Conservation (phyloP, 345 rosid genomes). For the Populus alba region DNA sequence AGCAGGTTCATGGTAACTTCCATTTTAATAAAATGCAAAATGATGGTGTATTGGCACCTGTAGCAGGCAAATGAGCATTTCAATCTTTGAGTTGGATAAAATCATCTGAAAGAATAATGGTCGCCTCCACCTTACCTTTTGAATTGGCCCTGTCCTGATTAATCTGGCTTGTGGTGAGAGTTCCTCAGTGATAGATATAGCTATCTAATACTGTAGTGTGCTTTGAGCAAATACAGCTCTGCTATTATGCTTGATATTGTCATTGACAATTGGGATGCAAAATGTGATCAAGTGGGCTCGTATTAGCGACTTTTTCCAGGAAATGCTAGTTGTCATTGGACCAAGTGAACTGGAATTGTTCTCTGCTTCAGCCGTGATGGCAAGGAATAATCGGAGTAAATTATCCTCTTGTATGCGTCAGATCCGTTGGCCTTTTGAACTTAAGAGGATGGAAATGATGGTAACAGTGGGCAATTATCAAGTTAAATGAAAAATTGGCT, state of each 20-base stretch:
- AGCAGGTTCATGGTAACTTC: neutral
- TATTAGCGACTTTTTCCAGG: neutral
- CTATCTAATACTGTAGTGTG: no score
- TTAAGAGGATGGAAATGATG: no score
- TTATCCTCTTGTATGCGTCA: no score
- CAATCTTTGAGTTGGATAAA: neutral
- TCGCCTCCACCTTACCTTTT: neutral
- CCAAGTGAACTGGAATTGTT: neutral
- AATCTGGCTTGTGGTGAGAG: no score
- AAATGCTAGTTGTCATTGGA: neutral
- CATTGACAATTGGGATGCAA: neutral
- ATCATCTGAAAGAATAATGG: neutral
- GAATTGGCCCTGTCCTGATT: neutral
- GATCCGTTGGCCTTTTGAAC: no score
- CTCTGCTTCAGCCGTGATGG: neutral
- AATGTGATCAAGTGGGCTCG: neutral
- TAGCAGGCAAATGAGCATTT: neutral
- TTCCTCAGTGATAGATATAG: no score
- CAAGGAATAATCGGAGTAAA: no score
- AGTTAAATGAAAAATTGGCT: no score
- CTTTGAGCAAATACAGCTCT: neutral
- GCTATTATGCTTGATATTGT: neutral
- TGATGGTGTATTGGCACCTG: neutral
- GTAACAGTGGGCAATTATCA: no score
- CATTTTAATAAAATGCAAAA: neutral